phyloP scores from a whole-genome alignment of 2,329 filamentous ascomycete species.

The Calonectria henricotiae region DNA sequence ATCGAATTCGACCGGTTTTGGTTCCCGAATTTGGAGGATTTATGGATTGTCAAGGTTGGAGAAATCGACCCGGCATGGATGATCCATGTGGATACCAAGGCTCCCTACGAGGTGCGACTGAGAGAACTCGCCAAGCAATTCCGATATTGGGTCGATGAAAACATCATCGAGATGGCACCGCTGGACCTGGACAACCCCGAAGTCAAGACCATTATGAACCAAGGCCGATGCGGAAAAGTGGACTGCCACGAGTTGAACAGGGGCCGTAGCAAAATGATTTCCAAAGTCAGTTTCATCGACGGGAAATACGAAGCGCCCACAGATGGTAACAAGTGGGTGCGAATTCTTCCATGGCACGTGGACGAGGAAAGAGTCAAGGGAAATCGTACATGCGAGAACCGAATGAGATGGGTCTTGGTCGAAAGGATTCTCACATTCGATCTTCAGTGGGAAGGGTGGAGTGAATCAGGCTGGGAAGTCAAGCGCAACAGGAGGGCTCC shows the following conservation, averaged over 20 bases:
- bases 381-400: constrained; percentile 53
- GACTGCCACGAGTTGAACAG: constrained; percentile 58
- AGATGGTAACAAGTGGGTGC: constrained; percentile 54
- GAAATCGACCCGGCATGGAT: constrained; percentile 59
- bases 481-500: constrained; percentile 37
- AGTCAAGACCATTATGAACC: constrained; percentile 54
- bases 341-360: constrained; percentile 56
- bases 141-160: constrained; percentile 60
- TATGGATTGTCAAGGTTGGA: constrained; percentile 62
- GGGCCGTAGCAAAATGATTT: constrained; percentile 59
- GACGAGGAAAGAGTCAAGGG: constrained; percentile 50
- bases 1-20: constrained; percentile 59
- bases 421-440: constrained; percentile 60
- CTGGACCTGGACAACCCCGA: constrained; percentile 58
- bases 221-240: constrained; percentile 57
- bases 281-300: constrained; percentile 59
- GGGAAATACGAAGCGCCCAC: constrained; percentile 53
- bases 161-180: constrained; percentile 59
- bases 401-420: constrained; percentile 60
- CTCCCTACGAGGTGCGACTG: constrained; percentile 53
- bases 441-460: constrained; percentile 57
- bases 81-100: constrained; percentile 54
- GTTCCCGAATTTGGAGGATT: constrained; percentile 59
- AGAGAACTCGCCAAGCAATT: constrained; percentile 58
- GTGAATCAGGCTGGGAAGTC: constrained; percentile 51